These are phyloP conservation scores for Botryotinia globosa DNA, from an alignment of 2,329 filamentous ascomycete species.

Conservation along the genomic window DNA sequence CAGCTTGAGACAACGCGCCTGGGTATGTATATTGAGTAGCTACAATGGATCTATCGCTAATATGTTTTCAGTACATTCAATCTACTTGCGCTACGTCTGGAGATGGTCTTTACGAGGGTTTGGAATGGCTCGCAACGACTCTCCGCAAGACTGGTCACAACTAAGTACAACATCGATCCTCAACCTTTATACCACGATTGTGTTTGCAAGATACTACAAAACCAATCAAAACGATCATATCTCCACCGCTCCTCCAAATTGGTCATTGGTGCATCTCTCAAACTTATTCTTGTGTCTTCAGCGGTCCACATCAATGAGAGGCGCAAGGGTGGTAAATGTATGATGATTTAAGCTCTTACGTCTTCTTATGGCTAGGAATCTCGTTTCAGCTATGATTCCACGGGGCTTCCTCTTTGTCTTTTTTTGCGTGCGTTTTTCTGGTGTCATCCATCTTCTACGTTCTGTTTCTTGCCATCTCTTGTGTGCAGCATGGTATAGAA, in stretches of 20 bases:
- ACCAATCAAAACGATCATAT: conserved; percentile 38
- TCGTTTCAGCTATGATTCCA: conserved; percentile 30
- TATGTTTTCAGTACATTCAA: conserved; percentile 80
- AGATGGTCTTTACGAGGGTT: conserved; percentile 99
- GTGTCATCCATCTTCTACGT: conserved; percentile 36
- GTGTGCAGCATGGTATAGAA: conserved; percentile 23
- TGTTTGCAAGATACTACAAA: conserved; percentile 31
- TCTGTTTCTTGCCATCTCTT: conserved; percentile 32
- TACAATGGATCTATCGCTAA: conserved; percentile 24
- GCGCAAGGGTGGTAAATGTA: conserved; percentile 41
- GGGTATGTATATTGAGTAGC: conserved; percentile 66
- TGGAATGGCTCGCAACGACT: conserved; percentile 85
- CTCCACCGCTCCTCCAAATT: conserved; percentile 35
- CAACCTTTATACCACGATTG: conserved; percentile 27
- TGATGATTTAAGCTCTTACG: conserved; percentile 37
- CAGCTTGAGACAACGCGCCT: conserved; percentile 96
- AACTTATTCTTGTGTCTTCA: conserved; percentile 38
- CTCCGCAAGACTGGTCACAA: conserved; percentile 72
- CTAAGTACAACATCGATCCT: conserved; percentile 44
- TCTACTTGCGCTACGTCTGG: conserved; percentile 98
- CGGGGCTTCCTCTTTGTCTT: conserved; percentile 31
- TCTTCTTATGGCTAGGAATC: conserved; percentile 35
- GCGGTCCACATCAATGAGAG: conserved; percentile 38
- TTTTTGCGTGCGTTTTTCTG: conserved; percentile 30
- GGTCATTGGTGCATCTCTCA: conserved; percentile 36